Conservation (phyloP, 2,329 filamentous ascomycete species). For the Peltaster fructicola region DNA sequence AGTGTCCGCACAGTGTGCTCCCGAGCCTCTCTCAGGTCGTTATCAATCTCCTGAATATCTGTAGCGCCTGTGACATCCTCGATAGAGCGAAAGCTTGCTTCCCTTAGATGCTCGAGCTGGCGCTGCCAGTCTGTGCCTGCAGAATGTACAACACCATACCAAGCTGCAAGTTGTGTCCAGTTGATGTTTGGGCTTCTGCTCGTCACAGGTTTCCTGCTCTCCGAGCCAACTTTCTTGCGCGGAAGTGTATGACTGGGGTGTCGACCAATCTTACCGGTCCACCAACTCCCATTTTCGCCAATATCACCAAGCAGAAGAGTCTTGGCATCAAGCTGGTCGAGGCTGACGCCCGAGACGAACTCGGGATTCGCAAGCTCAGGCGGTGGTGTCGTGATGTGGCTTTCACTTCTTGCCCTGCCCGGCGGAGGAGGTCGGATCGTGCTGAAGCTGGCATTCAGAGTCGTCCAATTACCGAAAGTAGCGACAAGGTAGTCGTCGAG, state of each 20-base stretch:
- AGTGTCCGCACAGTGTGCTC: slow-evolving; percentile 51
- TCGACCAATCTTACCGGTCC: slow-evolving; percentile 26
- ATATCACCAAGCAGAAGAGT: slow-evolving; percentile 56
- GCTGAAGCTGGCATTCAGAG: slow-evolving; percentile 61
- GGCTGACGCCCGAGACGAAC: slow-evolving; percentile 21
- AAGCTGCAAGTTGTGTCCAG: slow-evolving; percentile 53
- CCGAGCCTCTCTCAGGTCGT: slow-evolving; percentile 42
- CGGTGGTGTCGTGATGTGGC: slow-evolving; percentile 20
- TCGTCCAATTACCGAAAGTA: slow-evolving; percentile 51
- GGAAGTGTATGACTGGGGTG: too few relatives aligned
- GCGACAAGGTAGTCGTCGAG: slow-evolving; percentile 61
- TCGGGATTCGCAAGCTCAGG: slow-evolving; percentile 13
- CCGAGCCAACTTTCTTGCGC: slow-evolving; percentile 15
- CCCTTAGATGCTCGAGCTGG: slow-evolving; percentile 31
- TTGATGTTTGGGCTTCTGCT: slow-evolving; percentile 52
- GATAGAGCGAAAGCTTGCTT: too few relatives aligned
- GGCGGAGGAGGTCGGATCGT: slow-evolving; percentile 27
- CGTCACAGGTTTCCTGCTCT: slow-evolving; percentile 27
- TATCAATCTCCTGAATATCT: slow-evolving; percentile 28
- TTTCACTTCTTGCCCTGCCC: slow-evolving; percentile 27
- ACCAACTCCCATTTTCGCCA: slow-evolving; percentile 69
- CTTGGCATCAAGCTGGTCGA: slow-evolving; percentile 54
- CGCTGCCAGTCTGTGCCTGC: slow-evolving; percentile 50
- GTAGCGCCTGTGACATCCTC: slow-evolving; percentile 31
- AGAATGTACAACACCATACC: slow-evolving; percentile 55